phyloP scores from a whole-genome alignment of 345 rosid genomes.

The Geranium rotundifolium region DNA sequence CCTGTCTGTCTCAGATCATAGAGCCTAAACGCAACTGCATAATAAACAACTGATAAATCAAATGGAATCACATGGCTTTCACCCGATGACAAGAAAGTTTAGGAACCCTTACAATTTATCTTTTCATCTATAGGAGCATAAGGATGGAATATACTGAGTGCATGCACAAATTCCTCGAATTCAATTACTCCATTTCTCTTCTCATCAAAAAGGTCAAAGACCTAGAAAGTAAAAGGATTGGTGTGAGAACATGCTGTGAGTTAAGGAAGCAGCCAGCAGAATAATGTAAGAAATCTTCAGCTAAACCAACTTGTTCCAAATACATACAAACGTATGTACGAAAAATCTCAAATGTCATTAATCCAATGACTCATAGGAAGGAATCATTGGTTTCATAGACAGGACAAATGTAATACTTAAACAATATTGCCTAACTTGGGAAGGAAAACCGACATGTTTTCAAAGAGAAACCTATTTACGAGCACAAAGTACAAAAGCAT shows the following conservation, averaged over 20 bases:
- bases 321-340: neutral
- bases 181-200: slow-evolving; percentile 82
- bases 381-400: neutral
- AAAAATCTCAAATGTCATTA: too few species aligned
- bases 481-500: neutral
- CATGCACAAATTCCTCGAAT: slow-evolving; percentile 73
- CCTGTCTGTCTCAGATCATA: slow-evolving; percentile 86
- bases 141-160: slow-evolving; percentile 76
- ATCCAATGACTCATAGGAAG: neutral
- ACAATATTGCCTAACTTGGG: neutral
- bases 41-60: slow-evolving; percentile 1
- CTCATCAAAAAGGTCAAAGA: slow-evolving; percentile 75
- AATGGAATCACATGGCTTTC: neutral
- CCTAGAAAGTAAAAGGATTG: slow-evolving; percentile 20
- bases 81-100: neutral
- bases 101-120: slow-evolving; percentile 53
- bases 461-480: neutral
- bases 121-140: slow-evolving; percentile 56
- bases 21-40: slow-evolving; percentile 74
- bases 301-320: neutral
- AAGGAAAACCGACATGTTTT: neutral
- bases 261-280: neutral
- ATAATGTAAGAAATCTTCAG: neutral
- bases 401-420: neutral
- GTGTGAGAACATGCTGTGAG: neutral